These are phyloP conservation scores for Waltergamsia citrina DNA, from an alignment of 2,329 filamentous ascomycete species.

Conservation along the genomic window DNA sequence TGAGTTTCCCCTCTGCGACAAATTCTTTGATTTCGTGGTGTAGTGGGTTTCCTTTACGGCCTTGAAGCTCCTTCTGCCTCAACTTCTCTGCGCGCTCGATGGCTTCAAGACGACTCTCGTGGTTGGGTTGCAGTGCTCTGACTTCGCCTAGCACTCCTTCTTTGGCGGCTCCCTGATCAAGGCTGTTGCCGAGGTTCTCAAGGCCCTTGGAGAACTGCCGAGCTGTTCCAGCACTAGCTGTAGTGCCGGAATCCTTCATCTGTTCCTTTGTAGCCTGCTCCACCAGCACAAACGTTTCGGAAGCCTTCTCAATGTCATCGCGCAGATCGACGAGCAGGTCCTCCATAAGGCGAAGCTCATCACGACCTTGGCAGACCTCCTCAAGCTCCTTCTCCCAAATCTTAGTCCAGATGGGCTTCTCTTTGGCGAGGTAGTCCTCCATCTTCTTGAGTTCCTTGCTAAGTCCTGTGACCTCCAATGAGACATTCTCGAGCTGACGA, in stretches of 20 bases:
- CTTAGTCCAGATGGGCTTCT: slow-evolving; percentile 97
- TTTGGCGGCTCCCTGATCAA: slow-evolving; percentile 74
- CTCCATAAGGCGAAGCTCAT: slow-evolving; percentile 92
- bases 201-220: slow-evolving; percentile 47
- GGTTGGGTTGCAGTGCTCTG: slow-evolving; percentile 85
- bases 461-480: slow-evolving; percentile 75
- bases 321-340: slow-evolving; percentile 86
- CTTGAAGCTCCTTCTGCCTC: slow-evolving; percentile 79
- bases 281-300: slow-evolving; percentile 86
- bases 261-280: slow-evolving; percentile 99
- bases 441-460: slow-evolving; percentile 86
- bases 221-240: slow-evolving; percentile 38
- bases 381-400: slow-evolving; percentile 98
- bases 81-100: slow-evolving; percentile 95
- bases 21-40: slow-evolving; percentile 79
- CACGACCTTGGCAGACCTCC: slow-evolving; percentile 89
- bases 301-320: slow-evolving; percentile 90
- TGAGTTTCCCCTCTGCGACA: slow-evolving; percentile 82
- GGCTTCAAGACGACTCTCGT: slow-evolving; percentile 84
- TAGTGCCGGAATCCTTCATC: slow-evolving; percentile 61
- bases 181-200: slow-evolving; percentile 38
- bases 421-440: slow-evolving; percentile 81
- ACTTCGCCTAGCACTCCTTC: slow-evolving; percentile 90
- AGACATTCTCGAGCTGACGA: slow-evolving; percentile 79
- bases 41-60: slow-evolving; percentile 63